Evolutionary conservation across 208 protist genomes (phyloP).

Genomic region (Acanthamoeba castellanii): DNA sequence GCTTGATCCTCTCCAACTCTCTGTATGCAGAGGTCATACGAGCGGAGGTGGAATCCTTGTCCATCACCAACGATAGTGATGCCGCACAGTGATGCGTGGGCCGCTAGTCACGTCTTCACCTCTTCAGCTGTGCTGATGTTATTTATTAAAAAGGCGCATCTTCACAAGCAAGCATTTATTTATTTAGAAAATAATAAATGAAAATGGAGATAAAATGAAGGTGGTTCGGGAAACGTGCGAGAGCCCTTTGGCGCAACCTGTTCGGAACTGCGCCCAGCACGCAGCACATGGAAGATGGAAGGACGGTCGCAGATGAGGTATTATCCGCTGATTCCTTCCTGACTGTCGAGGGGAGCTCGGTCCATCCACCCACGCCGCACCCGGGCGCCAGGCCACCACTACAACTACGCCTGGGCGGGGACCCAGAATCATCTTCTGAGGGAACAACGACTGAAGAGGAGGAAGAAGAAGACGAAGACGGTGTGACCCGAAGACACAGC

Average conservation of each 20-base stretch:
- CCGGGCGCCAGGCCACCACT: no score
- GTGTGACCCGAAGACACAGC: not conserved
- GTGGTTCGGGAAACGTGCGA: not conserved
- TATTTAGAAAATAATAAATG: not conserved
- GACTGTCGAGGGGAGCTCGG: not conserved
- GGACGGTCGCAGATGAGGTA: not conserved
- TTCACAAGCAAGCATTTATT: no score
- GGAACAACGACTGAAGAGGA: not conserved
- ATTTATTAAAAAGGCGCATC: no score
- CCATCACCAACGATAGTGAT: not conserved
- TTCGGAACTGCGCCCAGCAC: no score
- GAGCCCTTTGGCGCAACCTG: not conserved
- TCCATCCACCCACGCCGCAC: no score
- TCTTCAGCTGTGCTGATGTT: no score
- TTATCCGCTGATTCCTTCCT: not conserved
- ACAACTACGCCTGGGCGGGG: not conserved
- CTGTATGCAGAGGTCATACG: not conserved
- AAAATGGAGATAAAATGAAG: no score
- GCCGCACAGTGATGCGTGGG: no score
- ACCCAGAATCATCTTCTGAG: not conserved
- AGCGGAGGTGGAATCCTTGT: not conserved
- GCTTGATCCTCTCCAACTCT: not conserved
- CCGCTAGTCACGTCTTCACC: no score
- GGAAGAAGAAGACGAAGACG: not conserved
- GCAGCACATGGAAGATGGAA: slow-evolving; percentile 18